Base-by-base conservation (phyloP, 2,329 filamentous ascomycete species). In the Hawksworthiomyces lignivorus region DNA sequence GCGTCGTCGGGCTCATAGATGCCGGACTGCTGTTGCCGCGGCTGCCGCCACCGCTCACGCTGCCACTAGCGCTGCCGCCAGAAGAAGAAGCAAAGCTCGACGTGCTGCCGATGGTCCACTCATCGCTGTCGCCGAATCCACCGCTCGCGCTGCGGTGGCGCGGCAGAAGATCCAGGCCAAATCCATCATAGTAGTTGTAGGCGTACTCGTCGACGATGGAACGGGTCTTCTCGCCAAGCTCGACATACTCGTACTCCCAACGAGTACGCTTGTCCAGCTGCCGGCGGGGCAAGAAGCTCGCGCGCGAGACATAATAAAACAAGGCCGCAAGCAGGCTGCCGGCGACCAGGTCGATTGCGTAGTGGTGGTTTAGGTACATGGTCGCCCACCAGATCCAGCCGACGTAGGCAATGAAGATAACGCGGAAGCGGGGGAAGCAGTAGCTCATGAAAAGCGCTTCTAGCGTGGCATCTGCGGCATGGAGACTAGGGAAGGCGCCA, bases 331-430 rank as follows among this genome's bases (percentile, higher is more conserved):
- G 70, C 46, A 95, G 70, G 59, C 83, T 87, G 52, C 90, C 90
- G 27, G 68, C 87, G 20, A 96, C 87, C 38, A 97, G 72, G 61
- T 97, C 90, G 30, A 97, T 84, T 24, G 89, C 90, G 60, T 97
- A 97, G 67, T 97, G 90, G 64, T 97, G 90, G 56, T 87, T 94
- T 39, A 97, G 77, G 59, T 97, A 96, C 87, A 97, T 95, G 52
- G 90, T 97, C 11, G 89, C 85, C 88, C 90, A 97, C 86, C 88
- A 96, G 55, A 96, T 81, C 90, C 90, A 96, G 58, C 84, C 75
- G 33, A 84, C 84, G 63, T 96, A 97, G 50, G 76, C 72, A 49
- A 89, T 75, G 64, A 94, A 94, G 40, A 92, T 64, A 11, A 82
- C 79, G 51, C 84, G 80, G 51, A 94, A 75, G 47, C 78, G 80